Conservation (phyloP, 257 asterid genomes). For the Cinchona pubescens region DNA sequence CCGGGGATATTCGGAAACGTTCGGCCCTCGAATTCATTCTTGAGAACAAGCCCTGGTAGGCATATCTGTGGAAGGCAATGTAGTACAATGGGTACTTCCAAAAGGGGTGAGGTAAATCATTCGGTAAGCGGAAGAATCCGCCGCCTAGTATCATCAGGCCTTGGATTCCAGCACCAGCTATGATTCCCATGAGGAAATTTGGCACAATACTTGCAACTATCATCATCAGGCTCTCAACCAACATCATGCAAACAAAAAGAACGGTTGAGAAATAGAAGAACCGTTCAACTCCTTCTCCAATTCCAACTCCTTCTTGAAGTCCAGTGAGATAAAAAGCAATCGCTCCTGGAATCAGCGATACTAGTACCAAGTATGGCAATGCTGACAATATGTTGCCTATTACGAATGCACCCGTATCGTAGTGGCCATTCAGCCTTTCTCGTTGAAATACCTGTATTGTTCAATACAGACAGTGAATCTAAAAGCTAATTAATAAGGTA, state of each 20-base stretch:
- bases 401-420: conserved; percentile 25
- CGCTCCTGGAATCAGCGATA: conserved; percentile 29
- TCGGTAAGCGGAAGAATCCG: conserved; percentile 48
- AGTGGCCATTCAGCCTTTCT: conserved; percentile 39
- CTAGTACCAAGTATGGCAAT: conserved; percentile 27
- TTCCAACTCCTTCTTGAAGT: conserved; percentile 15
- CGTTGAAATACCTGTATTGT: conserved; percentile 25
- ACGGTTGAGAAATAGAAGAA: conserved; percentile 19
- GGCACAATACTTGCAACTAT: conserved; percentile 52
- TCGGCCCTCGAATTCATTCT: conserved; percentile 52
- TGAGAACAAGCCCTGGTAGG: conserved; percentile 48
- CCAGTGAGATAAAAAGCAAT: conserved; percentile 28
- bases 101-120: conserved; percentile 52
- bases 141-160: conserved; percentile 58
- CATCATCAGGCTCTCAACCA: conserved; percentile 68
- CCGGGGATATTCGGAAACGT: conserved; percentile 35
- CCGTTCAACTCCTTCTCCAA: conserved; percentile 5
- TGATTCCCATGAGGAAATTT: conserved; percentile 53
- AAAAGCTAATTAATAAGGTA: too few species aligned
- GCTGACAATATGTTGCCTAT: conserved; percentile 27
- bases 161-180: conserved; percentile 54
- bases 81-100: conserved; percentile 57
- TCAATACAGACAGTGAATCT: too few species aligned
- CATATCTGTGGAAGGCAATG: conserved; percentile 53
- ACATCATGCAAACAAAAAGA: conserved; percentile 33